Base-by-base conservation (phyloP, 2,329 filamentous ascomycete species). In the Xylaria sp. region DNA sequence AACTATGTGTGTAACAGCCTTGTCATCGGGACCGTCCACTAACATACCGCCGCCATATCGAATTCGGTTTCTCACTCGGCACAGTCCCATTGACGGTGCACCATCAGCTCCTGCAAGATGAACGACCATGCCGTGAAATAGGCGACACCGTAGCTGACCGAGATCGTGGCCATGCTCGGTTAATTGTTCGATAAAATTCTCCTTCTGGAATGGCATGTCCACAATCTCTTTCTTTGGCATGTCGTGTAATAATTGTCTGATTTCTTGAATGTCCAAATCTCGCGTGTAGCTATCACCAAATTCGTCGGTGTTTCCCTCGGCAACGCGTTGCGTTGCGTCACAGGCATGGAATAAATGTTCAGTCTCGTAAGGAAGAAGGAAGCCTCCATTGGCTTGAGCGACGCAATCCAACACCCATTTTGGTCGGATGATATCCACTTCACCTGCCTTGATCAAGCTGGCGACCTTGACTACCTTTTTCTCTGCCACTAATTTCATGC, bases 381-480 rank as follows among this genome's bases (percentile, higher is more conserved):
- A 86, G 3, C 87, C 84, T 3, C 85, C 86, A 1, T 75, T 84
- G 63, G 72, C 86, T 80, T 79, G 89, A 79, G 87, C 86, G 41
- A 97, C 85, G 75, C 93, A 96, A 78, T 98, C 94, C 34, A 92
- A 84, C 2, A 98, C 82, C 96, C 96, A 99, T 6, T 84, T 86
- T 0, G 94, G 92, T 25, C 89, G 89, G 66, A 98, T 85, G 60
- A 99, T 91, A 73, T 93, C 90, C 7, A 88, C 85, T 0, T 88
- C 84, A 3, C 89, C 91, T 6, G 84, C 85, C 75, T 96, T 97
- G 70, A 94, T 89, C 9, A 98, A 81, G 10, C 93, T 94, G 1
- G 93, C 92, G 1, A 94, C 94, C 76, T 94, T 94, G 73, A 98
- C 90, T 0, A 89, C 86, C 52, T 86, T 92, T 79, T 94, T 92